These are phyloP conservation scores for Fusarium mundagurra DNA, from an alignment of 2,329 filamentous ascomycete species.

Conservation along the genomic window DNA sequence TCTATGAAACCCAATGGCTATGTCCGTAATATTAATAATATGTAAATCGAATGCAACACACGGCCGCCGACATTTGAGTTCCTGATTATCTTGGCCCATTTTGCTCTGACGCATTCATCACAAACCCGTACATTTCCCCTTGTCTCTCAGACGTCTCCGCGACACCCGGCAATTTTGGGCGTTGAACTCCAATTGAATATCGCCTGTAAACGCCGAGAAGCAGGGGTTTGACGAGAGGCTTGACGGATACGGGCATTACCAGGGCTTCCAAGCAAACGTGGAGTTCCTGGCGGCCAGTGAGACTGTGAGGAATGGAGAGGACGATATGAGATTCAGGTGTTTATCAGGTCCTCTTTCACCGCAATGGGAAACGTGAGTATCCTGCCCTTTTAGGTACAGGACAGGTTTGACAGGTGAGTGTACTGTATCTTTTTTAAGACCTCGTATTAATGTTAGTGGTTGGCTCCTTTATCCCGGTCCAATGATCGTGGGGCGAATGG, in stretches of 20 bases:
- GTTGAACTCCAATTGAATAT: conserved; percentile 23
- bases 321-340: conserved; percentile 2
- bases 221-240: conserved; percentile 15
- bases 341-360: background rate
- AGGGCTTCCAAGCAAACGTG: background rate
- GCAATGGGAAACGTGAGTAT: conserved; percentile 2
- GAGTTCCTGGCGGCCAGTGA: conserved; percentile 12
- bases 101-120: conserved; percentile 16
- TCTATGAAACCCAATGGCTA: background rate
- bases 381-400: background rate
- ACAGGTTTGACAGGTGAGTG: background rate
- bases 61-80: conserved; percentile 22
- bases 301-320: conserved; percentile 7
- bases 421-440: conserved; percentile 1
- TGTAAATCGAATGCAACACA: conserved; percentile 18
- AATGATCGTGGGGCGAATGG: conserved; percentile 19
- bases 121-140: background rate
- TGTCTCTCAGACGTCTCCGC: conserved; percentile 12
- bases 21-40: background rate
- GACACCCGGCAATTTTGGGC: conserved; percentile 1
- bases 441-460: conserved; percentile 23
- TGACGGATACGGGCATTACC: conserved; percentile 22
- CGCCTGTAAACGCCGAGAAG: conserved; percentile 31
- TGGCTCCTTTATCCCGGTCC: conserved; percentile 14
- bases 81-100: conserved; percentile 18